phyloP scores from a whole-genome alignment of 768 basidiomycete genomes.

The Chalciporus piperatus region DNA sequence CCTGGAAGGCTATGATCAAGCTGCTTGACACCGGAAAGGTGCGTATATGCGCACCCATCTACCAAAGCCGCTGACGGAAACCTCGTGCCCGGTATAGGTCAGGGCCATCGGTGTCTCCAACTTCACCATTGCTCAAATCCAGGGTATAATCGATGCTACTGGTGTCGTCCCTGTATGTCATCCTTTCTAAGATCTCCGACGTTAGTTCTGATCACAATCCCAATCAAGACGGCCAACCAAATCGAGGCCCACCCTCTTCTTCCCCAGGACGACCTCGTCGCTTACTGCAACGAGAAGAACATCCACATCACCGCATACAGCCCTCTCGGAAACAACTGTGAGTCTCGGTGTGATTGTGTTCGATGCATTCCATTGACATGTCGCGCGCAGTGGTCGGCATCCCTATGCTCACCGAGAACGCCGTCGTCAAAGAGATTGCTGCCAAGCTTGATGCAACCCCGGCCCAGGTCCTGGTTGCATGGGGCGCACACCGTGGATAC shows the following conservation, averaged over 20 bases:
- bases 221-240: conserved; percentile 62
- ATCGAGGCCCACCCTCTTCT: conserved; percentile 81
- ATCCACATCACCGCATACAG: conserved; percentile 73
- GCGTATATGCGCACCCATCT: conserved; percentile 3
- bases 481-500: conserved; percentile 72
- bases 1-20: conserved; percentile 78
- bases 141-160: conserved; percentile 66
- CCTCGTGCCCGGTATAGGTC: conserved; percentile 38
- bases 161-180: conserved; percentile 65
- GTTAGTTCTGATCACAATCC: background rate
- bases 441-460: conserved; percentile 59
- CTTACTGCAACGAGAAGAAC: conserved; percentile 63
- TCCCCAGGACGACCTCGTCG: conserved; percentile 70
- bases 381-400: conserved; percentile 48
- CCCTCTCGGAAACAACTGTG: conserved; percentile 81
- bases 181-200: background rate
- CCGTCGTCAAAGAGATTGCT: conserved; percentile 60
- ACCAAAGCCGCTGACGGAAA: background rate
- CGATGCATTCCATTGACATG: background rate
- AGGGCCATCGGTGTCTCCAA: conserved; percentile 79
- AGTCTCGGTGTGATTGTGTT: conserved; percentile 17
- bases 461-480: conserved; percentile 82
- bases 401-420: conserved; percentile 67
- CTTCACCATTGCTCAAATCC: conserved; percentile 63
- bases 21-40: conserved; percentile 71